Evolutionary conservation across 257 asterid genomes (phyloP).

Genomic region (Agastache rugosa): DNA sequence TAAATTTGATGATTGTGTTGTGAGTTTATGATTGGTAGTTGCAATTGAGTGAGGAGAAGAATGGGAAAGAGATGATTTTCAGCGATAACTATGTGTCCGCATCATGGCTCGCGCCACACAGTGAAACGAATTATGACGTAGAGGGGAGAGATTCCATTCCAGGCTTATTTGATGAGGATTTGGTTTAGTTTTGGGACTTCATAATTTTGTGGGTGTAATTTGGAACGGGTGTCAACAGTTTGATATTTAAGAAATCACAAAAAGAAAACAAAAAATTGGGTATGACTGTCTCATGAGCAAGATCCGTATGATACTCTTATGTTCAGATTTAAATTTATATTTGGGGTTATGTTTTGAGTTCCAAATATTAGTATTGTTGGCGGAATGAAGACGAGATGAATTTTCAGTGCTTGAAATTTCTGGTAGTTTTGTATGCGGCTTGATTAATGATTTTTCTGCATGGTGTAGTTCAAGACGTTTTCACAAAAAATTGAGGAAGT

Average conservation of each 20-base stretch:
- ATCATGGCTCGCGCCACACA: neutral
- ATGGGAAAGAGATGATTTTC: neutral
- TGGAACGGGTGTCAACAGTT: neutral
- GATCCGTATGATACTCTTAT: neutral
- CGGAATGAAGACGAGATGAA: neutral
- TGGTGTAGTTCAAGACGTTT: conserved; percentile 3
- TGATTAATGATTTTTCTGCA: neutral
- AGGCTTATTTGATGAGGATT: neutral
- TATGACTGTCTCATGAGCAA: neutral
- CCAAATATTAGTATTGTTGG: neutral
- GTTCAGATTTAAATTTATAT: neutral
- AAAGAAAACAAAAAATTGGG: neutral
- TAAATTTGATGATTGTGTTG: neutral
- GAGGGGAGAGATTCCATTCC: neutral
- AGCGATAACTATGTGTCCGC: neutral
- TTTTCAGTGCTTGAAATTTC: neutral
- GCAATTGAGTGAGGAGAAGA: neutral
- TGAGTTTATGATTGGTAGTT: neutral
- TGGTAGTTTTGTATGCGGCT: neutral
- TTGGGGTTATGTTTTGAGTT: neutral
- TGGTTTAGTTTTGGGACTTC: neutral
- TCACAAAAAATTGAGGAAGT: neutral
- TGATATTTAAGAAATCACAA: neutral
- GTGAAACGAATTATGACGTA: neutral
- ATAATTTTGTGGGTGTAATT: neutral